Evolutionary conservation across 2,329 filamentous ascomycete species (phyloP).

Genomic region (Ciborinia camelliae): DNA sequence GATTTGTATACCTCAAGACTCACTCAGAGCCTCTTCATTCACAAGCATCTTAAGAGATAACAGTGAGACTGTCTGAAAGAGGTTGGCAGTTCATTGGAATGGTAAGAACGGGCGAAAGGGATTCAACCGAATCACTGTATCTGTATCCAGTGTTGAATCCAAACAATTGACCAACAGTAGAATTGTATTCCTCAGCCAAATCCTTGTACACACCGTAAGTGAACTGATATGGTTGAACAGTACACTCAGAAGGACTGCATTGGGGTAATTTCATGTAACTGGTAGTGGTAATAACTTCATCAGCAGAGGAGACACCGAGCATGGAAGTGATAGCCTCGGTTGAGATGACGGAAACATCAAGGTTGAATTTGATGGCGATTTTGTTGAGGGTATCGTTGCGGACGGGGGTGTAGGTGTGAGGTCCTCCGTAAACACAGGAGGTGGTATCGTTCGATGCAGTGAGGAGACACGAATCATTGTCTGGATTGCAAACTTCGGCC

Average conservation of each 20-base stretch:
- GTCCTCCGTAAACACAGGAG: not conserved
- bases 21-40: not conserved
- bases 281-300: not conserved
- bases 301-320: not conserved
- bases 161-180: not conserved
- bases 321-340: not conserved
- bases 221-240: not conserved
- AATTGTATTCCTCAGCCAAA: not conserved
- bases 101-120: not conserved
- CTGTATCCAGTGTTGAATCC: not conserved
- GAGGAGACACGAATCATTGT: not conserved
- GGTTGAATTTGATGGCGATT: not conserved
- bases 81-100: not conserved
- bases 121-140: not conserved
- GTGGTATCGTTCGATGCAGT: not conserved
- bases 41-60: not conserved
- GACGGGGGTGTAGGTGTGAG: not conserved
- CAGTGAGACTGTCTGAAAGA: not conserved
- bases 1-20: too few species aligned
- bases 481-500: not conserved
- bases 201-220: conserved; percentile 2
- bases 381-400: not conserved
- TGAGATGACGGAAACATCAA: not conserved
- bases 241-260: not conserved
- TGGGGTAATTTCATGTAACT: not conserved